These are phyloP conservation scores for Polyplosphaeria fusca DNA, from an alignment of 495 filamentous ascomycete genomes.

Conservation along the genomic window DNA sequence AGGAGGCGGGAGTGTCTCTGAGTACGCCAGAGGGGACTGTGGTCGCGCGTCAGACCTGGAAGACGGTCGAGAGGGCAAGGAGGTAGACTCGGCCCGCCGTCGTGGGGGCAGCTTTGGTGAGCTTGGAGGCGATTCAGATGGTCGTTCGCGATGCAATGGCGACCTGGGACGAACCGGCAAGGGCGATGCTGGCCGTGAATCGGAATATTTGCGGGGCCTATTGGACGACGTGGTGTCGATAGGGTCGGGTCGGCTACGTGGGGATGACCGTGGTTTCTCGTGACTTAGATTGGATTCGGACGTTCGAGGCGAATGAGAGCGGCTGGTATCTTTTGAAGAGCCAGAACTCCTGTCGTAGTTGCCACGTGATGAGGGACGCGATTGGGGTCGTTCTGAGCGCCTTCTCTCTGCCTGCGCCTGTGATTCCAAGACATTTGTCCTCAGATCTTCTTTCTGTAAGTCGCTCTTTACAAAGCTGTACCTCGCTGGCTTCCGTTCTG, in stretches of 20 bases:
- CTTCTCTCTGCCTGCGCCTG: conserved; percentile 14
- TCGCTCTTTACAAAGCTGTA: conserved; percentile 35
- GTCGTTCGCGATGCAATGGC: conserved; percentile 2
- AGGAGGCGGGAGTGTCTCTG: not conserved
- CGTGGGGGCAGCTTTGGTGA: conserved; percentile 22
- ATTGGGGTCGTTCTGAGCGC: not conserved
- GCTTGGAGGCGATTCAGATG: conserved; percentile 18
- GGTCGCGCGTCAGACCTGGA: conserved; percentile 16
- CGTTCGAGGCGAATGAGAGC: conserved; percentile 23
- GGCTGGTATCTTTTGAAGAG: conserved; percentile 25
- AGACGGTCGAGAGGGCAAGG: conserved; percentile 16
- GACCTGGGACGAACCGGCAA: conserved; percentile 7
- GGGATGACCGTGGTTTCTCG: not conserved
- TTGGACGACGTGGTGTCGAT: conserved; percentile 11
- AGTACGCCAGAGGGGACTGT: conserved; percentile 10
- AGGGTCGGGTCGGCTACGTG: not conserved
- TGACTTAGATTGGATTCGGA: conserved; percentile 21
- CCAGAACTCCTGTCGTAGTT: conserved; percentile 7
- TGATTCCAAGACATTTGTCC: conserved; percentile 19
- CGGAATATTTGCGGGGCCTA: conserved; percentile 10
- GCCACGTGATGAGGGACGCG: not conserved
- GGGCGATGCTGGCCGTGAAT: conserved; percentile 10
- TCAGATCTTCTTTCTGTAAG: conserved; percentile 28
- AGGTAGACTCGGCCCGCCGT: conserved; percentile 10
- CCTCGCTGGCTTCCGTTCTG: conserved; percentile 25